Evolutionary conservation across 2,329 filamentous ascomycete genomes (phyloP).

Genomic region (Bimuria novae-zelandiae): DNA sequence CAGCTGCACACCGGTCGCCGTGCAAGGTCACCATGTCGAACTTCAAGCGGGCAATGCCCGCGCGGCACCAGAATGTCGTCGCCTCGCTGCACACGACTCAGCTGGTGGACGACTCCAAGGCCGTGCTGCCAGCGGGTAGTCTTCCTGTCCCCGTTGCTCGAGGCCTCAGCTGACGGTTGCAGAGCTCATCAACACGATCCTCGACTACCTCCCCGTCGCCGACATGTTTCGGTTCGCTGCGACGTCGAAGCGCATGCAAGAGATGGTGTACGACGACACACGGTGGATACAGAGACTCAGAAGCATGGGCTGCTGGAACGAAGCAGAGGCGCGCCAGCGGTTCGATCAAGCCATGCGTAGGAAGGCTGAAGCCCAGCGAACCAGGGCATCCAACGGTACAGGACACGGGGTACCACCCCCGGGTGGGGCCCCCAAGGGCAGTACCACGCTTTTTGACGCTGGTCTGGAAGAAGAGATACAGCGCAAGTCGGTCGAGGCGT

Average conservation of each 20-base stretch:
- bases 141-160: neutral
- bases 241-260: constrained; percentile 82
- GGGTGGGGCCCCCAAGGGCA: constrained; percentile 43
- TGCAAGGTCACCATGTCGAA: constrained; percentile 52
- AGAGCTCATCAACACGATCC: constrained; percentile 87
- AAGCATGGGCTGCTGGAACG: constrained; percentile 91
- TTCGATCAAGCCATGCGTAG: constrained; percentile 71
- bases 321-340: constrained; percentile 77
- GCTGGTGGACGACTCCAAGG: constrained; percentile 77
- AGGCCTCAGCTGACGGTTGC: constrained; percentile 5
- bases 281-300: constrained; percentile 88
- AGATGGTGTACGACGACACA: constrained; percentile 99
- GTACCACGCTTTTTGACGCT: constrained; percentile 75
- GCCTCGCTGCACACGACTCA: constrained; percentile 78
- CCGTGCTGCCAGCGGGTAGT: constrained; percentile 80
- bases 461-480: constrained; percentile 67
- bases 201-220: constrained; percentile 84
- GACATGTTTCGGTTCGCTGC: constrained; percentile 87
- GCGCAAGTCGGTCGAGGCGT: constrained; percentile 46
- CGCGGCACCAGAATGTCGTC: constrained; percentile 59
- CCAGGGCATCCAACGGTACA: constrained; percentile 43
- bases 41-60: constrained; percentile 51
- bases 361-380: constrained; percentile 61
- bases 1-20: neutral
- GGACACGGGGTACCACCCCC: constrained; percentile 45